Conservation (phyloP, 768 basidiomycete species). For the Pisolithus marmoratus region DNA sequence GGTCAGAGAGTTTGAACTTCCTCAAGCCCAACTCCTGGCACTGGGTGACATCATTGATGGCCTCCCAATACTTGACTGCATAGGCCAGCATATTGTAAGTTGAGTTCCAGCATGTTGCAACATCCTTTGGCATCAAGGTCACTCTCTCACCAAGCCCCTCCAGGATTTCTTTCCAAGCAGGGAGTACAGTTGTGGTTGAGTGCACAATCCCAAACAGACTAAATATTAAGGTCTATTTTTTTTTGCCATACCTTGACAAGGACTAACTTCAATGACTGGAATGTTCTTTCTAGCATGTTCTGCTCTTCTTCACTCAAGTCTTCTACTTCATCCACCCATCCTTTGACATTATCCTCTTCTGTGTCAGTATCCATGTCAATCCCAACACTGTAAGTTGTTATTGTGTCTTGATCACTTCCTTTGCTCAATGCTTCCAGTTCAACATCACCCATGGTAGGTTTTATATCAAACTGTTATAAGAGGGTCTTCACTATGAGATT, state of each 20-base stretch:
- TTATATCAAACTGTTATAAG: slow-evolving; percentile 29
- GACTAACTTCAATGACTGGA: background rate
- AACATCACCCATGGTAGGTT: no score
- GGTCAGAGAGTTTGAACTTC: no score
- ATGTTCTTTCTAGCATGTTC: background rate
- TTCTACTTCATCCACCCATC: slow-evolving; percentile 2
- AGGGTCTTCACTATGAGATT: slow-evolving; percentile 32
- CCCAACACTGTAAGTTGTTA: no score
- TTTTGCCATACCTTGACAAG: background rate
- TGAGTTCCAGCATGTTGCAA: slow-evolving; percentile 14
- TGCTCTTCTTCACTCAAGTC: background rate
- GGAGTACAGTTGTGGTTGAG: slow-evolving; percentile 19
- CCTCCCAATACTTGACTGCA: slow-evolving; percentile 6
- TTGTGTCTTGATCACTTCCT: no score
- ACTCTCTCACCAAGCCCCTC: slow-evolving; percentile 1
- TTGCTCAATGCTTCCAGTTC: no score
- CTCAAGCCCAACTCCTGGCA: no score
- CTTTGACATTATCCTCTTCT: background rate
- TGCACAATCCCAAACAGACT: slow-evolving; percentile 11
- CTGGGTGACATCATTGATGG: no score
- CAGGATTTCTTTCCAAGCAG: slow-evolving; percentile 12
- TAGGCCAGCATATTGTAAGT: slow-evolving; percentile 17
- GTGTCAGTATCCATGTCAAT: no score
- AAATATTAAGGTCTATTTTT: no score
- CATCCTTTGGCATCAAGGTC: slow-evolving; percentile 8